Conservation (phyloP, 2,329 filamentous ascomycete species). For the Fusarium compactum region DNA sequence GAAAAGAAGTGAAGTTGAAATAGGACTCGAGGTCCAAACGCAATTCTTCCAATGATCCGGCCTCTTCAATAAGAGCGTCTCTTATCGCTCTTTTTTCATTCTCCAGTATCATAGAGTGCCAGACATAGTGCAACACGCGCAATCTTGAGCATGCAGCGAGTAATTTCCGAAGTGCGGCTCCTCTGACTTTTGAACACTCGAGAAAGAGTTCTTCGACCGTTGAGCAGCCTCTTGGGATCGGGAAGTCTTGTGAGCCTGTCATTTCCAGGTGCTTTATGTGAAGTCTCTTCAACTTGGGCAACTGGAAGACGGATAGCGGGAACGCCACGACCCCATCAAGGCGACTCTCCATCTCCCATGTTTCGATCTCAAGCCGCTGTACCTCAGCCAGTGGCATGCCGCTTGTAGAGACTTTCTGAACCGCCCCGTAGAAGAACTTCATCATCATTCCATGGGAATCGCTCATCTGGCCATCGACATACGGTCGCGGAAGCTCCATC, state of each 20-base stretch:
- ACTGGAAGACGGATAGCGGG: not conserved
- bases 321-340: not conserved
- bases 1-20: no score
- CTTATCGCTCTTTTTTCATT: not conserved
- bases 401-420: not conserved
- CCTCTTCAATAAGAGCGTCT: not conserved
- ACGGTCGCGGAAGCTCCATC: not conserved
- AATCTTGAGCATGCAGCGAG: not conserved
- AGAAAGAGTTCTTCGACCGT: not conserved
- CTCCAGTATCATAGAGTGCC: not conserved
- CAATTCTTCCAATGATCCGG: not conserved
- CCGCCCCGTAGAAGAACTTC: not conserved
- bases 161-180: not conserved
- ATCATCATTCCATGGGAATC: not conserved
- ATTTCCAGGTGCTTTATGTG: not conserved
- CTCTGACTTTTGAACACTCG: not conserved
- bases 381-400: not conserved
- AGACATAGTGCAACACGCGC: not conserved
- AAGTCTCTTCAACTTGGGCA: not conserved
- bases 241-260: not conserved
- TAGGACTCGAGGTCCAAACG: not conserved
- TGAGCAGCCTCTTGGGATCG: not conserved
- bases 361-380: not conserved
- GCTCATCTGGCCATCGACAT: not conserved
- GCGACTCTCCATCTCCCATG: not conserved